phyloP scores from a whole-genome alignment of 2,329 filamentous ascomycete species.

The Penicillium sp. region DNA sequence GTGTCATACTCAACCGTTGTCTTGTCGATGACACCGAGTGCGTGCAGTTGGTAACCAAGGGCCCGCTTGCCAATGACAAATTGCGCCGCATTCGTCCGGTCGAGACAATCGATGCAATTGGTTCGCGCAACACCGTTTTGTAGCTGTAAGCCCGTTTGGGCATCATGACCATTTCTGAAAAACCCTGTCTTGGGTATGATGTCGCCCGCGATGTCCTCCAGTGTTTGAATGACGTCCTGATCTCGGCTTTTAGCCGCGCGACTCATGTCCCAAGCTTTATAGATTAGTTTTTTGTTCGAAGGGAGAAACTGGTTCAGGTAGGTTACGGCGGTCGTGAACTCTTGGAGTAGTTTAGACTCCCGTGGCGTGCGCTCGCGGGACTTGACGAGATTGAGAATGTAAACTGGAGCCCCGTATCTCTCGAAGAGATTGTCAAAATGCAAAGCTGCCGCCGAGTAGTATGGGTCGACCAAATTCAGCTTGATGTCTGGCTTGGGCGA shows the following conservation, averaged over 20 bases:
- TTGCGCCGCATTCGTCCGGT: conserved; percentile 94
- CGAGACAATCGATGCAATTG: conserved; percentile 96
- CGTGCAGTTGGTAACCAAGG: conserved; percentile 84
- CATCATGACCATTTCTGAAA: conserved; percentile 82
- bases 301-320: conserved; percentile 96
- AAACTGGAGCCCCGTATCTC: conserved; percentile 86
- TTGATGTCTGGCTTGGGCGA: conserved; percentile 96
- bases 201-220: conserved; percentile 83
- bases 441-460: conserved; percentile 84
- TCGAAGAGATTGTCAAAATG: conserved; percentile 95
- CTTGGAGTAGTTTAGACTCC: conserved; percentile 82
- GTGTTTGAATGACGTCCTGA: conserved; percentile 86
- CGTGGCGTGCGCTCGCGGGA: conserved; percentile 78
- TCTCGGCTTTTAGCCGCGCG: conserved; percentile 86
- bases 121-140: conserved; percentile 92
- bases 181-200: conserved; percentile 83
- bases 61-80: conserved; percentile 96
- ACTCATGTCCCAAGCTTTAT: conserved; percentile 98
- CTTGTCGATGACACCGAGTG: conserved; percentile 76
- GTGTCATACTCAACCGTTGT: conserved; percentile 85
- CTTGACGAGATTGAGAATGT: conserved; percentile 87
- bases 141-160: conserved; percentile 58
- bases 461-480: conserved; percentile 90
- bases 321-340: conserved; percentile 78
- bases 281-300: conserved; percentile 73